phyloP scores from a whole-genome alignment of 1,139 yeast species.

The Taiozyma onychis region DNA sequence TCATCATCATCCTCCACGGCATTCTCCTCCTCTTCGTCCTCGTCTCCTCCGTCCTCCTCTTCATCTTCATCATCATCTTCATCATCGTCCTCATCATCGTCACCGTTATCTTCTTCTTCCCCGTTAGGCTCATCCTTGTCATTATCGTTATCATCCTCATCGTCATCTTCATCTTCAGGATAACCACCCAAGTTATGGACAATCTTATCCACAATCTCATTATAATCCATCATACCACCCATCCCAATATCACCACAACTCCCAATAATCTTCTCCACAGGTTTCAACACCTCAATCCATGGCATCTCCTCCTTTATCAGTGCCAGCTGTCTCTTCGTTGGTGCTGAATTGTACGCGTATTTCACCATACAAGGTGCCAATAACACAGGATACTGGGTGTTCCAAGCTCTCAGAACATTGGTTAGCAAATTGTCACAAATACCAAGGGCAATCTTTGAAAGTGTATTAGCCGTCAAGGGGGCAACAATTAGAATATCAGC shows the following conservation, averaged over 20 bases:
- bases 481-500: conserved; percentile 88
- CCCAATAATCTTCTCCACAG: conserved; percentile 74
- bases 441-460: conserved; percentile 86
- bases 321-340: conserved; percentile 76
- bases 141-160: conserved; percentile 54
- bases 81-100: conserved; percentile 35
- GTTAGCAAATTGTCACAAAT: conserved; percentile 85
- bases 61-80: conserved; percentile 28
- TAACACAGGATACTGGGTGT: conserved; percentile 77
- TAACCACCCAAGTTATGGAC: conserved; percentile 84
- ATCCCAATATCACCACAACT: conserved; percentile 89
- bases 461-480: conserved; percentile 85
- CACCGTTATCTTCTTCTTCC: conserved; percentile 38
- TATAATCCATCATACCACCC: conserved; percentile 91
- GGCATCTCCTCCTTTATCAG: conserved; percentile 82
- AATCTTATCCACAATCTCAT: conserved; percentile 81
- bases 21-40: conserved; percentile 13
- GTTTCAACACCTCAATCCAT: conserved; percentile 84
- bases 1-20: conserved; percentile 3
- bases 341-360: conserved; percentile 80
- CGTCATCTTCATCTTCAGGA: conserved; percentile 81
- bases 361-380: conserved; percentile 95
- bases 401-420: conserved; percentile 89
- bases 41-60: conserved; percentile 24
- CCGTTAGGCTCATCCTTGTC: conserved; percentile 40